Base-by-base conservation (phyloP, 805 yeast species). In the Cyberlindnera sargentensis region DNA sequence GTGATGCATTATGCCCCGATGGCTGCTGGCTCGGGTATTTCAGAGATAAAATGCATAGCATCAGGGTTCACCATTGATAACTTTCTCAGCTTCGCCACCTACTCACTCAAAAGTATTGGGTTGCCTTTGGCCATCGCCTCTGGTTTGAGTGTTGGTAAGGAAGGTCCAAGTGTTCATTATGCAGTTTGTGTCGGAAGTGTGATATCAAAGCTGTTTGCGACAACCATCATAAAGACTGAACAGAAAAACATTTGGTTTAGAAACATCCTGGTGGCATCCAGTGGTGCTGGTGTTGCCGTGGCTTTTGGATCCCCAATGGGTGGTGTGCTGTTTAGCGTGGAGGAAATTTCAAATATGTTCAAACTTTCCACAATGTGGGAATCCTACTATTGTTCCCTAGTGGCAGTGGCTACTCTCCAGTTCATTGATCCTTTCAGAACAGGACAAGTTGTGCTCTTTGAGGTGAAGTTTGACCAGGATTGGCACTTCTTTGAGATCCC, bases 251-350 rank as follows among this genome's bases (percentile, higher is more conserved):
- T 45, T 33, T 48, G 58, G 34, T 50, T 48, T 35, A 52, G 54
- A 35, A 57, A 55, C 35, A 54, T 55, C 42, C 65, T 93, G 42
- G 80, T 91, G 1, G 96, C 99, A 0, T 83, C 96, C 4, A 76
- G 96, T 8, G 98, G 96, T 3, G 96, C 99, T 1, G 99, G 99
- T 42, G 98, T 93, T 7, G 98, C 98, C 0, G 98, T 93, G 7
- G 99, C 98, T 0, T 93, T 93, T 68, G 98, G 96, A 0, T 78
- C 90, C 9, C 99, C 99, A 0, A 88, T 91, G 68, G 95, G 95
- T 26, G 99, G 99, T 11, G 98, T 93, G 1, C 64, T 93, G 34
- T 93, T 95, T 61, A 80, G 95, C 9, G 75, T 93, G 46, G 99
- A 93, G 60, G 99, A 93, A 54, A 88, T 93, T 29, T 77, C 93